phyloP scores from a whole-genome alignment of 179 eudicot species.

The Sideroxylon spinosum region DNA sequence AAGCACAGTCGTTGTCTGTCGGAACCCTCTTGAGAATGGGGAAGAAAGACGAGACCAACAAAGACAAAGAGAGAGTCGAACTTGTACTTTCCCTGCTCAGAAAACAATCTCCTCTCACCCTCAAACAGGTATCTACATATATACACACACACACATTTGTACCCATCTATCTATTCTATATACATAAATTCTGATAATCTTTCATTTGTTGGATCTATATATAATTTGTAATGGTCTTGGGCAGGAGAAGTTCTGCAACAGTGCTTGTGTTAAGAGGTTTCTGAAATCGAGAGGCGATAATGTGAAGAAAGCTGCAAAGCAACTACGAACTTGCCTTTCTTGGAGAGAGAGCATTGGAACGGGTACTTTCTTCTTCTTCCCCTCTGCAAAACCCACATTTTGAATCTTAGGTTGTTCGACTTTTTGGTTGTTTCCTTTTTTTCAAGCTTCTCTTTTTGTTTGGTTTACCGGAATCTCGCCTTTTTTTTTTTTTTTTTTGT shows the following conservation, averaged over 20 bases:
- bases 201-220: not conserved
- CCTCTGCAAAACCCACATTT: conserved; percentile 9
- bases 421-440: not conserved
- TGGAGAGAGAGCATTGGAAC: conserved; percentile 71
- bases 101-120: conserved; percentile 72
- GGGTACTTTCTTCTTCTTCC: conserved; percentile 35
- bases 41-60: conserved; percentile 31
- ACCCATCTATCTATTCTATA: not conserved
- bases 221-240: not conserved
- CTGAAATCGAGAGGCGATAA: conserved; percentile 69
- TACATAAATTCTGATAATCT: not conserved
- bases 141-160: not conserved
- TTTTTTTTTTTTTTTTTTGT: conserved; percentile 12
- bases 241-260: conserved; percentile 86
- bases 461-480: conserved; percentile 18
- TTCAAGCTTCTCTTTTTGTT: conserved; percentile 5
- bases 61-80: conserved; percentile 48
- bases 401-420: conserved; percentile 16
- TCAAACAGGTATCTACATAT: conserved; percentile 51
- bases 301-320: conserved; percentile 85
- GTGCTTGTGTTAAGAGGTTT: conserved; percentile 77
- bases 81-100: conserved; percentile 57
- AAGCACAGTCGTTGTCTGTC: conserved; percentile 5
- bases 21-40: conserved; percentile 32
- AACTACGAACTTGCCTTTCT: conserved; percentile 63